These are phyloP conservation scores for Arctostaphylos glauca DNA, from an alignment of 148 eudicot species.

Conservation along the genomic window DNA sequence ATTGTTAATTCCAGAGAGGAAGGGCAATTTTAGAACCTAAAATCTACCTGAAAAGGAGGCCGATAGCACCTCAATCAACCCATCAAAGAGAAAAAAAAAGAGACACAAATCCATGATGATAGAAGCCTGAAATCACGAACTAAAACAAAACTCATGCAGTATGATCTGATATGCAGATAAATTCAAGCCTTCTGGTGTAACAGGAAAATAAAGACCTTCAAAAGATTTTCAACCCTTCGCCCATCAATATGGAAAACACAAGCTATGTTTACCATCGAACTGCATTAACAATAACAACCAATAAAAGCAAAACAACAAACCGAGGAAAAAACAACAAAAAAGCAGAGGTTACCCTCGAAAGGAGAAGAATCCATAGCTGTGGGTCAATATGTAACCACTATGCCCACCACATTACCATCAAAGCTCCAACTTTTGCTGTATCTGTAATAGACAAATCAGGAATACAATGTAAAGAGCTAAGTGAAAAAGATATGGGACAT, in stretches of 20 bases:
- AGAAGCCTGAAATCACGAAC: constrained; percentile 15
- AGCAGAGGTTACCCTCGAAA: constrained; percentile 48
- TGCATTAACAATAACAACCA: not conserved
- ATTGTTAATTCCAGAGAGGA: not conserved
- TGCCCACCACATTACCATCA: constrained; percentile 29
- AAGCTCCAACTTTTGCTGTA: constrained; percentile 25
- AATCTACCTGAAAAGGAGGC: constrained; percentile 1
- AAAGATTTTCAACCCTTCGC: not conserved
- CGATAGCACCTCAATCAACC: not conserved
- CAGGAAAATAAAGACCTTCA: not conserved
- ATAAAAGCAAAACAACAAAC: not conserved
- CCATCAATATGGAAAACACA: not conserved
- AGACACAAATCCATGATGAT: not conserved
- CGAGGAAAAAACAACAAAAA: not conserved
- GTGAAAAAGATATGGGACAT: not conserved
- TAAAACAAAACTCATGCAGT: not conserved
- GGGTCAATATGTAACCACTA: constrained; percentile 13
- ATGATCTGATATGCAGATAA: constrained; percentile 16
- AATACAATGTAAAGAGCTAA: constrained; percentile 1
- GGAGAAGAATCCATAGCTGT: constrained; percentile 48
- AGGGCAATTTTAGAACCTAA: not conserved
- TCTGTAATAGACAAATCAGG: constrained; percentile 16
- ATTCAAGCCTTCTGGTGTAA: constrained; percentile 6
- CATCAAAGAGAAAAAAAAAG: not conserved
- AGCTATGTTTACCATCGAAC: not conserved